Base-by-base conservation (phyloP, 139 green algal genomes). In the Tetradesmus lagerheimii region DNA sequence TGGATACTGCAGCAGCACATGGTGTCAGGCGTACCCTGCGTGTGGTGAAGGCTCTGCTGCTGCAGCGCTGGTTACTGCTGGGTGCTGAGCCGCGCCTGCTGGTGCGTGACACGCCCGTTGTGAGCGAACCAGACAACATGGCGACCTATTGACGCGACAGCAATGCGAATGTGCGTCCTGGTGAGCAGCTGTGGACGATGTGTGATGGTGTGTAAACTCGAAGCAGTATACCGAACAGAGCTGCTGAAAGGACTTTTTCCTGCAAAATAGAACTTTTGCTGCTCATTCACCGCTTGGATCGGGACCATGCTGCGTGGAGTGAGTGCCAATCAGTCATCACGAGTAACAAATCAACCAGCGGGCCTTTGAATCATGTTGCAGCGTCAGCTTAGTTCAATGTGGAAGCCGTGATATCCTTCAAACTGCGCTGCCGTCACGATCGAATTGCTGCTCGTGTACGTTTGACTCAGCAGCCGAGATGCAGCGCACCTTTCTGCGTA, bases 401-500 rank as follows among this genome's bases (percentile, higher is more conserved):
- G 1, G 23, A 71, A 31, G 5, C 1, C 23, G 1, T 15, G 8
- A n/a, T 27, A n/a, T 23, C 1, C 20, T n/a, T 18, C 11, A 11
- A n/a, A 18, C 23, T n/a, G 57, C 25, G 25, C 9, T 79, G n/a
- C n/a, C n/a, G 31, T 37, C 71, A 79, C 20, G n/a, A 37, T 41
- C 14, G 9, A 11, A 38, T 38, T 41, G 71, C 29, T 79, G 9
- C 14, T 20, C 41, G 71, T 79, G 71, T 23, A 37, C 5, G 31
- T 79, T 79, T 79, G 31, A 79, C 71, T 37, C 71, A 37, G 71
- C 31, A 25, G 71, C 71, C 71, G 31, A 39, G 47, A 86, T 86
- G 80, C 80, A 86, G 45, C 80, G 80, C 31, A 86, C 80, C 15
- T 86, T 86, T n/a, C 50, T 86, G 29, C 45, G 80, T 9, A 86